These are phyloP conservation scores for Apiotrichum veenhuisii DNA, from an alignment of 1,284 basidiomycete genomes.

Conservation along the genomic window DNA sequence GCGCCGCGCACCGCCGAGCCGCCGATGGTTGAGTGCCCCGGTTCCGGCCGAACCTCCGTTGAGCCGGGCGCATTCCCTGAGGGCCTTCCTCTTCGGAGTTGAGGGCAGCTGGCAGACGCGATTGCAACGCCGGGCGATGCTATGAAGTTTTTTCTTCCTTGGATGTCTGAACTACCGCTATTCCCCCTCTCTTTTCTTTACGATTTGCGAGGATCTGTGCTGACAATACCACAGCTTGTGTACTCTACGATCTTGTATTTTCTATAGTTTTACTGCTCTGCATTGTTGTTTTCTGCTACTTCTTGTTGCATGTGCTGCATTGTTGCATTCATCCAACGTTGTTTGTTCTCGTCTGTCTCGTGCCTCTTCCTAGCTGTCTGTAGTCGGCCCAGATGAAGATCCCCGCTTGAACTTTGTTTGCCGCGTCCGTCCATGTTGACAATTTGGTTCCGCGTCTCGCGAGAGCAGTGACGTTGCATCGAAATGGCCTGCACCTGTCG, in stretches of 20 bases:
- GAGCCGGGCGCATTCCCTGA: conserved; percentile 33
- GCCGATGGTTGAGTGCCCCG: conserved; percentile 22
- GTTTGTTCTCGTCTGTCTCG: too few relatives aligned
- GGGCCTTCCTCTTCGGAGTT: conserved; percentile 20
- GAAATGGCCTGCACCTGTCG: not conserved
- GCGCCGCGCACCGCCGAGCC: conserved; percentile 29
- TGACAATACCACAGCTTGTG: not conserved
- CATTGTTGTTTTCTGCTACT: not conserved
- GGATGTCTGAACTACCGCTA: conserved; percentile 48
- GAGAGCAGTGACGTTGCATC: not conserved
- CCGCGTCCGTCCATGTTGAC: not conserved
- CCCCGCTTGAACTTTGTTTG: not conserved
- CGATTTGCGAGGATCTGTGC: not conserved
- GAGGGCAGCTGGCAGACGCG: conserved; percentile 23
- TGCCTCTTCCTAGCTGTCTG: too few relatives aligned
- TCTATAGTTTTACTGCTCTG: not conserved
- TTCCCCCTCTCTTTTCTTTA: conserved; percentile 1
- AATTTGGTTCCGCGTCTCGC: not conserved
- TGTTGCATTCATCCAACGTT: not conserved
- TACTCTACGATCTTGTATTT: not conserved
- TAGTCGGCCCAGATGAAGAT: too few relatives aligned
- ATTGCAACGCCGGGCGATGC: conserved; percentile 36
- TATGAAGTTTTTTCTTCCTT: conserved; percentile 51
- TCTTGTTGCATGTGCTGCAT: not conserved
- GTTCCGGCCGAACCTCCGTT: conserved; percentile 47